A percentile compares a stretch with the other conserved stretches of the same genome.
Evolutionary conservation across 176 grass and related monocot genomes (phyloP).

Genomic region (Secale cereale): DNA sequence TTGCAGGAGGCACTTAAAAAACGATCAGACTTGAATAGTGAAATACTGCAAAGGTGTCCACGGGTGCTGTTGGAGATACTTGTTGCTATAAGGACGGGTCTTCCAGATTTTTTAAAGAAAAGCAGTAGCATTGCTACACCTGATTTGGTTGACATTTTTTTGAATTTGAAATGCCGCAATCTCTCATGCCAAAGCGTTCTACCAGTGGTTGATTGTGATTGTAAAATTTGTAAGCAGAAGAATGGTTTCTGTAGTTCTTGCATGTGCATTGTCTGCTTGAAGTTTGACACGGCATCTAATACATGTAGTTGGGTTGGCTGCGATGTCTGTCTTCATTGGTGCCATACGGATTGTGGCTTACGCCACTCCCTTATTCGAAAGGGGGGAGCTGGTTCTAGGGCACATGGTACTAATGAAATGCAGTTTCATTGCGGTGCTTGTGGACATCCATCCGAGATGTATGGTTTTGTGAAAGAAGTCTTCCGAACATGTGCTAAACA

Average conservation of each 20-base stretch:
- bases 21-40: slow-evolving; percentile 64
- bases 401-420: slow-evolving; percentile 39
- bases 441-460: slow-evolving; percentile 89
- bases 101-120: slow-evolving; percentile 69
- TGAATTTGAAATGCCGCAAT: slow-evolving; percentile 81
- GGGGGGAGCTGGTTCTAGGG: slow-evolving; percentile 38
- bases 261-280: slow-evolving; percentile 84
- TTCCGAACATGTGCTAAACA: slow-evolving; percentile 76
- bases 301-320: slow-evolving; percentile 98
- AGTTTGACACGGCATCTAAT: slow-evolving; percentile 87
- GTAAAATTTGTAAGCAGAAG: slow-evolving; percentile 66
- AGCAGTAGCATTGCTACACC: slow-evolving; percentile 44
- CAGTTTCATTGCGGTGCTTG: slow-evolving; percentile 83
- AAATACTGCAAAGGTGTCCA: slow-evolving; percentile 57
- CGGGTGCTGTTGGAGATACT: slow-evolving; percentile 78
- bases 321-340: slow-evolving; percentile 95
- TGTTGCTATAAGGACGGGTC: slow-evolving; percentile 70
- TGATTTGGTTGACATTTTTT: slow-evolving; percentile 83
- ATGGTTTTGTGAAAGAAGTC: slow-evolving; percentile 97
- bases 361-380: slow-evolving; percentile 67
- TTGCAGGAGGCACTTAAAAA: slow-evolving; percentile 72
- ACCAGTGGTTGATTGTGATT: slow-evolving; percentile 81
- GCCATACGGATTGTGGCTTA: slow-evolving; percentile 86
- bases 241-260: slow-evolving; percentile 83
- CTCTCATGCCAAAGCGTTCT: slow-evolving; percentile 65